Base-by-base conservation (phyloP, 2,329 filamentous ascomycete species). In the Clarireedia monteithiana region DNA sequence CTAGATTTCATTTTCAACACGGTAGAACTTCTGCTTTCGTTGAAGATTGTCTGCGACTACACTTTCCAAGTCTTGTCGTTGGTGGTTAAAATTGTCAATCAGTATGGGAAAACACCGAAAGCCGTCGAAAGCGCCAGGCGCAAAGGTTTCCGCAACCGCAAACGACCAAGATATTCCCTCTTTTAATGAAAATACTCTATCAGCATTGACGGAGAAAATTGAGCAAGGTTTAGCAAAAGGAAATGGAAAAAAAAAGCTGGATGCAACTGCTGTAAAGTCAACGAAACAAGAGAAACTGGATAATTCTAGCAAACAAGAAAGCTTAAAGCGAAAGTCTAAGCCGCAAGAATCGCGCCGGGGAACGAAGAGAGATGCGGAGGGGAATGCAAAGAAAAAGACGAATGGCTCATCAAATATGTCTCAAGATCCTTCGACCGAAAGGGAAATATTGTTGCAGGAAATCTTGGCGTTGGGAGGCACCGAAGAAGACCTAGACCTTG, bases 391-490 rank as follows among this genome's bases (percentile, higher is more conserved):
- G 64, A 45, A 53, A 49, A 38, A 57, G 20, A 49, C 49, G 12
- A 64, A 67, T 50, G 60, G 64, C 23, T 62, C 65, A 15, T 60
- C 62, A 20, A 50, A 58, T 24, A 59, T 60, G 53, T 53, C 46
- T 53, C 59, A 57, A 38, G 60, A 50, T 20, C 26, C 51, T 26
- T 62, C 52, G 40, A 62, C 23, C 47, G 56, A 27, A 26, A 51
- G 51, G 26, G 60, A 61, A 20, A 67, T 70, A 12, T 71, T 87
- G 4, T 71, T 87, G 6, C 77, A 81, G 55, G 84, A 87, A 64
- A 87, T 87, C 59, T 74, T 77, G 60, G 81, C 81, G 14, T 72
- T 88, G 1, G 84, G 83, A 3, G 84, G 84, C 14, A 82, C 85
- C 53, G 81, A 86, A 68, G 75, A 81, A 44, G 84, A 87, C 60